Evolutionary conservation across 345 rosid species (phyloP), one percentile per base, ranked within the genome.

Genomic region (Salix viminalis): DNA sequence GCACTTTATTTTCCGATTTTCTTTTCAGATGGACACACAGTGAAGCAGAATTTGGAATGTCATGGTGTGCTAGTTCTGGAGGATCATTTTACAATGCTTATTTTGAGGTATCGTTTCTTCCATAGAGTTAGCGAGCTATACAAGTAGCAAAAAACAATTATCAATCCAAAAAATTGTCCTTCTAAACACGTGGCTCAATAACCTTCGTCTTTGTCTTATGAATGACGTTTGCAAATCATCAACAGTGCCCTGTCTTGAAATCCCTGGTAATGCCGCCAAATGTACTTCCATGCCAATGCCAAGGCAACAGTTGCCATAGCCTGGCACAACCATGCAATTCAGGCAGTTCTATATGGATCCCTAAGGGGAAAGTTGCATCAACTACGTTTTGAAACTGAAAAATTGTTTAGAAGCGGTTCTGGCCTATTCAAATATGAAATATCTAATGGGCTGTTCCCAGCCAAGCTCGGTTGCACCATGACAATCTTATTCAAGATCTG

Each of bases 21-120:
- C 26, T 18, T 69, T 48, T 50, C 74, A 93, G 97, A 93, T 87
- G 99, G 99, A 54, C 99, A 95, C 81, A 89, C 52, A n/a, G n/a
- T 28, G 98, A 95, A 83, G 98, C 99, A 6, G 98, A 95, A 77
- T 93, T 95, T 71, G 98, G 99, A 60, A 93, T 93, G 98, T 95
- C 97, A 12, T 93, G 99, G 98, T 95, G 97, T 50, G 94, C 99
- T 15, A 94, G 97, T 60, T 93, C 91, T 65, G 92, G 96, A 83
- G 89, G 85, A 78, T 81, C 97, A 37, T 95, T 95, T 85, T 93
- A 93, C 80, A 84, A 82, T 65, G 88, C 91, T 23, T 95, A 91
- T 77, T 95, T 93, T 73, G 84, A 88, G 96, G 97, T 93, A 90
- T 50, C 77, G 9, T 15, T 34, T 26, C 24, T 78, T 66, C 71